Evolutionary conservation across 2,329 filamentous ascomycete species (phyloP).

Genomic region (Ophiostoma australiae): DNA sequence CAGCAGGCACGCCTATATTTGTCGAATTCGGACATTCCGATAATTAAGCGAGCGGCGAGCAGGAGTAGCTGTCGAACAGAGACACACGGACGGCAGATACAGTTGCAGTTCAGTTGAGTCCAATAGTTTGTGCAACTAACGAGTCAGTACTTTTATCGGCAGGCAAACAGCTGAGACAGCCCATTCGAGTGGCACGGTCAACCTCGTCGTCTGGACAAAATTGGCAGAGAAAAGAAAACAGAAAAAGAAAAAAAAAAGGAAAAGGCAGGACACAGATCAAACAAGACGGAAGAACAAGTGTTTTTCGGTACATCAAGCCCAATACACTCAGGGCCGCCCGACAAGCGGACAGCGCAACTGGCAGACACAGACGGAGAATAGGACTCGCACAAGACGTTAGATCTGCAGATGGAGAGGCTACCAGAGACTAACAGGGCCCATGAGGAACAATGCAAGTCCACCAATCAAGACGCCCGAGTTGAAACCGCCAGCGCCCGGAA

Average conservation of each 20-base stretch:
- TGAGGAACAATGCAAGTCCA: neutral
- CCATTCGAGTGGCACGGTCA: neutral
- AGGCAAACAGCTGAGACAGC: too few relatives aligned
- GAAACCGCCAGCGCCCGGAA: neutral
- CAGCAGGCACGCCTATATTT: neutral
- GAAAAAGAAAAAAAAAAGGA: neutral
- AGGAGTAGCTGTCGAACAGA: too few relatives aligned
- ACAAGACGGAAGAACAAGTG: neutral
- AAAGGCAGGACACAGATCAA: neutral
- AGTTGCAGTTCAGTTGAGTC: neutral
- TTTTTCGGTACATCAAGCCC: neutral
- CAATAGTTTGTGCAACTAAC: neutral
- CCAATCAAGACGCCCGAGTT: neutral
- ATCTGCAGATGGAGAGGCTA: constrained; percentile 4
- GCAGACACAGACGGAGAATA: neutral
- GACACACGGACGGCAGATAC: neutral
- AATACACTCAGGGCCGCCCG: neutral
- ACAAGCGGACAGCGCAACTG: neutral
- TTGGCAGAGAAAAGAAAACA: neutral
- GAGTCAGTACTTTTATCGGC: neutral
- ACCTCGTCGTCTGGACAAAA: neutral
- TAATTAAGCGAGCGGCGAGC: neutral
- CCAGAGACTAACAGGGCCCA: neutral
- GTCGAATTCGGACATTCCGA: neutral
- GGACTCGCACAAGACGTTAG: neutral